Percentiles rank a stretch among this genome's conserved stretches.
Conservation (phyloP, 208 protist species). For the Sergeia podlipaevii region DNA sequence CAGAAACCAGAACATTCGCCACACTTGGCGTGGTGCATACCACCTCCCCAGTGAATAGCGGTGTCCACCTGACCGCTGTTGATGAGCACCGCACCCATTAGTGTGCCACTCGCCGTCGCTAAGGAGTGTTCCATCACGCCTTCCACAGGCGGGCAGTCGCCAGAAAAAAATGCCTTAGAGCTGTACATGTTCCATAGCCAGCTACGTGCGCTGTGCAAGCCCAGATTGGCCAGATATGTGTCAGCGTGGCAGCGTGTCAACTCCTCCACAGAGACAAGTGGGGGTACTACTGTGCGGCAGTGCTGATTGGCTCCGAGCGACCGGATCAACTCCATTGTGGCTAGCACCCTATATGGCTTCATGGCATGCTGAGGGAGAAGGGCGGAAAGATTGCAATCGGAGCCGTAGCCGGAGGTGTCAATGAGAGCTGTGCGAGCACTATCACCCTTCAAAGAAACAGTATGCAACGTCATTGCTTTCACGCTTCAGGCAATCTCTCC, state of each 20-base stretch:
- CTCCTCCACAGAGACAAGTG: slow-evolving; percentile 63
- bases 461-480: neutral
- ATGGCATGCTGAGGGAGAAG: slow-evolving; percentile 88
- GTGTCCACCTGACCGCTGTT: slow-evolving; percentile 75
- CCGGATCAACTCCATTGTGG: slow-evolving; percentile 77
- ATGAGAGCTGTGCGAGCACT: slow-evolving; percentile 47
- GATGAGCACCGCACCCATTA: slow-evolving; percentile 84
- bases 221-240: slow-evolving; percentile 80
- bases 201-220: slow-evolving; percentile 71
- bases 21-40: slow-evolving; percentile 98
- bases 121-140: slow-evolving; percentile 86
- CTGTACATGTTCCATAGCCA: slow-evolving; percentile 83
- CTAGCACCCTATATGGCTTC: slow-evolving; percentile 86
- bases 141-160: slow-evolving; percentile 87
- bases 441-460: neutral
- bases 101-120: slow-evolving; percentile 73
- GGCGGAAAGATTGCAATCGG: slow-evolving; percentile 83
- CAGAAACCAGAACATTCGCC: slow-evolving; percentile 99
- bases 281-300: slow-evolving; percentile 68
- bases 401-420: slow-evolving; percentile 78
- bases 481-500: too few species aligned
- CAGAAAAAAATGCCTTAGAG: slow-evolving; percentile 81
- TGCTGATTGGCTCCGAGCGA: slow-evolving; percentile 52
- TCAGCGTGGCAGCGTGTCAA: slow-evolving; percentile 66
- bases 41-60: slow-evolving; percentile 99